Percentiles rank a stretch among this genome's conserved stretches.
Evolutionary conservation across 2,329 filamentous ascomycete genomes (phyloP).

Genomic region (Neofusicoccum parvum): DNA sequence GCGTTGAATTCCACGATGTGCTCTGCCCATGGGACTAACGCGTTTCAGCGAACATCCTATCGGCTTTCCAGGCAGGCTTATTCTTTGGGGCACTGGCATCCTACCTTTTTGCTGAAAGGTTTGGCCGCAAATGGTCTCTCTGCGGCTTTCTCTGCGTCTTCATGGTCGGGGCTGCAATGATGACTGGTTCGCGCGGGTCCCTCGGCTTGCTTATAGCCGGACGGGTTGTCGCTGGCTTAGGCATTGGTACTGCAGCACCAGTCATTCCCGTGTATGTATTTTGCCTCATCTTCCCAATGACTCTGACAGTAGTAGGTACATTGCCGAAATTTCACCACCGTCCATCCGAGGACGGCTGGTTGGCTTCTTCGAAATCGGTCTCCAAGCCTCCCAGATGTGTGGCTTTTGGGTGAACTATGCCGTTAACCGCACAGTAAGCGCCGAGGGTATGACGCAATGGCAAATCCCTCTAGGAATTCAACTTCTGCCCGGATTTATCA

Average conservation of each 20-base stretch:
- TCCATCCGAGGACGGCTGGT: slow-evolving; percentile 66
- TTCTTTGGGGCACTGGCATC: slow-evolving; percentile 45
- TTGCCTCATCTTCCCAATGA: neutral
- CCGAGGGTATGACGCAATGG: slow-evolving; percentile 59
- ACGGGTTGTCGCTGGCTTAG: slow-evolving; percentile 41
- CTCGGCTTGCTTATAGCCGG: slow-evolving; percentile 41
- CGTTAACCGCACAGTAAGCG: slow-evolving; percentile 43
- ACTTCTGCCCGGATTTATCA: slow-evolving; percentile 43
- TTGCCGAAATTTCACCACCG: slow-evolving; percentile 54
- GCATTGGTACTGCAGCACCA: slow-evolving; percentile 41
- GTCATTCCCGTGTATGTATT: slow-evolving; percentile 34
- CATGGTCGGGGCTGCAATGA: slow-evolving; percentile 43
- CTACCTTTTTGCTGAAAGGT: slow-evolving; percentile 52
- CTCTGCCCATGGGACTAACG: no score
- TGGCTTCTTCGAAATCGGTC: slow-evolving; percentile 68
- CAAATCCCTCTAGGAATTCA: slow-evolving; percentile 60
- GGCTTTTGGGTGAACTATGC: slow-evolving; percentile 49
- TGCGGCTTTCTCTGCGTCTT: slow-evolving; percentile 50
- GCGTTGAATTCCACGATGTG: no score
- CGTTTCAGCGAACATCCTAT: neutral
- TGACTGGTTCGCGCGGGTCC: slow-evolving; percentile 40
- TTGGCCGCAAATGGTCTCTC: slow-evolving; percentile 53
- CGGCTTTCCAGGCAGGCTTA: slow-evolving; percentile 25
- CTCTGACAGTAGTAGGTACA: slow-evolving; percentile 27
- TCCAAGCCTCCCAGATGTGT: slow-evolving; percentile 61